Conservation (phyloP, 495 filamentous ascomycete species). For the Neurospora terricola region DNA sequence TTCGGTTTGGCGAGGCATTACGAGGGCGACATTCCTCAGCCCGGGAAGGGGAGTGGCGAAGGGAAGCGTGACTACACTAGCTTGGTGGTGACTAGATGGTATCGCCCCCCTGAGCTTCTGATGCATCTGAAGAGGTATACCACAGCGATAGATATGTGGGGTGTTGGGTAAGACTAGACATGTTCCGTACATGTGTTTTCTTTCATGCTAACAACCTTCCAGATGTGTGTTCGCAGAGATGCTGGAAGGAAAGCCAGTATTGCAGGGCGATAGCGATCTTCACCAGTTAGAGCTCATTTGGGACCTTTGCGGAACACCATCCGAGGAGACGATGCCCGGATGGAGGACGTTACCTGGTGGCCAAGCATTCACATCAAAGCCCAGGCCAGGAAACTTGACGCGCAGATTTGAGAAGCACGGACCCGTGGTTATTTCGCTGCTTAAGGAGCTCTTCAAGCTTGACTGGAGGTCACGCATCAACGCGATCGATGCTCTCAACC, state of each 20-base stretch:
- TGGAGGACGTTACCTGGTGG: slow-evolving; percentile 74
- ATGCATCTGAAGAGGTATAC: slow-evolving; percentile 82
- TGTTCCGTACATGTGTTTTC: not conserved
- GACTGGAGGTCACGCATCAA: slow-evolving; percentile 85
- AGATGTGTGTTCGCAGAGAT: slow-evolving; percentile 98
- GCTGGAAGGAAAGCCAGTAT: slow-evolving; percentile 87
- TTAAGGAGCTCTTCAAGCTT: slow-evolving; percentile 74
- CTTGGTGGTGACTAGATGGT: slow-evolving; percentile 94
- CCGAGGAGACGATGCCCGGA: slow-evolving; percentile 86
- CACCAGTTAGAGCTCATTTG: slow-evolving; percentile 91
- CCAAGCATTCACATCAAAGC: slow-evolving; percentile 50
- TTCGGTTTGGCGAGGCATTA: slow-evolving; percentile 93
- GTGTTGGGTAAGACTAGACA: slow-evolving; percentile 61
- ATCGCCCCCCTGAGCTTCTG: slow-evolving; percentile 87
- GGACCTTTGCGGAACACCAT: slow-evolving; percentile 84
- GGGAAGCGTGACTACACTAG: slow-evolving; percentile 86
- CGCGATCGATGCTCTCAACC: slow-evolving; percentile 85
- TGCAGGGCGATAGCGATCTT: slow-evolving; percentile 77
- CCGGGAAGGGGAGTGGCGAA: slow-evolving; percentile 73
- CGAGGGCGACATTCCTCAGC: slow-evolving; percentile 70
- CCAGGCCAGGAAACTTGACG: slow-evolving; percentile 55
- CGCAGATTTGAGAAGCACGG: slow-evolving; percentile 61
- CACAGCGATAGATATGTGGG: slow-evolving; percentile 96
- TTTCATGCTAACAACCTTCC: slow-evolving; percentile 18
- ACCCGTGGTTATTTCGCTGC: slow-evolving; percentile 58